Percentiles rank a stretch among this genome's conserved stretches.
These are phyloP conservation scores for Colletotrichum sp. DNA, from an alignment of 2,329 filamentous ascomycete genomes.

Conservation along the genomic window DNA sequence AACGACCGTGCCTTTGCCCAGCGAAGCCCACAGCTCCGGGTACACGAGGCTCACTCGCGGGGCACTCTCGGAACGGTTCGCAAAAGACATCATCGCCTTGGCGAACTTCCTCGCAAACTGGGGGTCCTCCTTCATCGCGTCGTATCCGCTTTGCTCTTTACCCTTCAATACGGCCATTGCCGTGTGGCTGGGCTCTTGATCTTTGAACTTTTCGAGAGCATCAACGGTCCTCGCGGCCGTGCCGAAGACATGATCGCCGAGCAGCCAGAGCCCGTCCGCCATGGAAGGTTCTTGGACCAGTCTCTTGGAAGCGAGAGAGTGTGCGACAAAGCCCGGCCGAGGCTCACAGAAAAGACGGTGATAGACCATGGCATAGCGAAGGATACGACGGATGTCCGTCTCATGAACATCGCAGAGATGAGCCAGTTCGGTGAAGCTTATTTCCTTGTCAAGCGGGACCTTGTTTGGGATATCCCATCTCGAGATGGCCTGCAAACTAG, in stretches of 20 bases:
- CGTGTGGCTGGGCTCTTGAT: background rate
- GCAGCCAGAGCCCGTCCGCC: background rate
- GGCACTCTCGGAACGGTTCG: background rate
- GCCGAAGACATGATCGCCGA: background rate
- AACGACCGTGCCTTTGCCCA: background rate
- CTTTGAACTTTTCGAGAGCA: background rate
- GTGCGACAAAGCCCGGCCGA: background rate
- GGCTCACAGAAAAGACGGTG: background rate
- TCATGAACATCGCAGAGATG: background rate
- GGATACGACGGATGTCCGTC: background rate
- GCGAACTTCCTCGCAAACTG: background rate
- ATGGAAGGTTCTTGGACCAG: background rate
- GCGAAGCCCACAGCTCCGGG: background rate
- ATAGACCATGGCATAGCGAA: background rate
- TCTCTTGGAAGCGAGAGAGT: background rate
- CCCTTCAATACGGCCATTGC: background rate
- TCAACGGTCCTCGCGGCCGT: background rate
- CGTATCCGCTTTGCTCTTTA: background rate
- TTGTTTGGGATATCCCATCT: background rate
- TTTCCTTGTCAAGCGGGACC: background rate
- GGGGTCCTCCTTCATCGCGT: background rate
- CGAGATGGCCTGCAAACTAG: background rate
- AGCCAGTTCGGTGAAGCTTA: background rate
- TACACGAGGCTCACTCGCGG: background rate
- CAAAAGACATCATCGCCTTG: background rate